These are phyloP conservation scores for Suhomyces panamericanus DNA, from an alignment of 1,139 yeast species.

Conservation along the genomic window DNA sequence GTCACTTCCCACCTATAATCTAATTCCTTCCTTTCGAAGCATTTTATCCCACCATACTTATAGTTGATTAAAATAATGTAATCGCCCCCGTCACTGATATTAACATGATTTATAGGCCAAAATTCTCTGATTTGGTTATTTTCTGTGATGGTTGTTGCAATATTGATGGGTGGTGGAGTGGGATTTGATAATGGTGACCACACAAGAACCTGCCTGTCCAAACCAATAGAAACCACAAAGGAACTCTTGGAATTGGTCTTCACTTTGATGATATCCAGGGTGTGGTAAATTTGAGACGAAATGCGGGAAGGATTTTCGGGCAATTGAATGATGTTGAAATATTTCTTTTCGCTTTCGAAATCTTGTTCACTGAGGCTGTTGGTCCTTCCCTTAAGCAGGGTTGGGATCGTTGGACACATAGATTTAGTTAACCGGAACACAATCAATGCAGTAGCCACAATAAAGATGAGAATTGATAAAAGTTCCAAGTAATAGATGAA, in stretches of 20 bases:
- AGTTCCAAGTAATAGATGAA: slow-evolving; percentile 37
- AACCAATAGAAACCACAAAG: slow-evolving; percentile 65
- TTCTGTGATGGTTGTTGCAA: slow-evolving; percentile 36
- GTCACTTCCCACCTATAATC: slow-evolving; percentile 53
- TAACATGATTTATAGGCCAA: slow-evolving; percentile 69
- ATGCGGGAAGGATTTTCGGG: slow-evolving; percentile 13
- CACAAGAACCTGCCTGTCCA: slow-evolving; percentile 68
- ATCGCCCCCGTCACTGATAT: slow-evolving; percentile 61
- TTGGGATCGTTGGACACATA: background rate
- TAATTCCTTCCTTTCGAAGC: slow-evolving; percentile 57
- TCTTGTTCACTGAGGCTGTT: slow-evolving; percentile 16
- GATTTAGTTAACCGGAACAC: slow-evolving; percentile 27
- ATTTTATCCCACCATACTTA: slow-evolving; percentile 49
- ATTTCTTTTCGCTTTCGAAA: slow-evolving; percentile 22
- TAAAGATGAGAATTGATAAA: slow-evolving; percentile 26
- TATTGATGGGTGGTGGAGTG: slow-evolving; percentile 37
- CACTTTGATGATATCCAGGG: slow-evolving; percentile 62
- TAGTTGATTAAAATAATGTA: slow-evolving; percentile 59
- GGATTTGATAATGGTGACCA: slow-evolving; percentile 66
- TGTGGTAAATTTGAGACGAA: slow-evolving; percentile 44
- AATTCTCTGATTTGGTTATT: slow-evolving; percentile 43
- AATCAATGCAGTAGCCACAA: slow-evolving; percentile 30
- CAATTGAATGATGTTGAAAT: slow-evolving; percentile 51
- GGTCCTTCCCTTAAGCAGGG: background rate
- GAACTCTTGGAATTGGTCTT: slow-evolving; percentile 56